Percentiles rank a stretch among this genome's conserved stretches.
Conservation (phyloP, 2,329 filamentous ascomycete genomes). For the Cladophialophora yegresii region DNA sequence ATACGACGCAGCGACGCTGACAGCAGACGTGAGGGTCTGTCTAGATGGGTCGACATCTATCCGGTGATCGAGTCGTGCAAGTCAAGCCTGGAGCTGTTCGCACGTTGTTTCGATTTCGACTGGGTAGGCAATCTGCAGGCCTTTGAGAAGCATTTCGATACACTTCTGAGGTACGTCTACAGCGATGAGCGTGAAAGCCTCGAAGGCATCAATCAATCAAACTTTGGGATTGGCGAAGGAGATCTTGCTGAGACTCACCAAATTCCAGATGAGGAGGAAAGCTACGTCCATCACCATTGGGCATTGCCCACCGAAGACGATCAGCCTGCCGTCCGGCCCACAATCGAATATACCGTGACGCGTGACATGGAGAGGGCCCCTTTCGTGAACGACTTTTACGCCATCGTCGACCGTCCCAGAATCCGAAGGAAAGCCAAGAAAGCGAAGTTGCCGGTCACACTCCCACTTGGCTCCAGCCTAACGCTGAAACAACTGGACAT, state of each 20-base stretch:
- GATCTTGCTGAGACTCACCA: conserved; percentile 17
- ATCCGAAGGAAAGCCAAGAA: background rate
- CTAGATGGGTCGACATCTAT: conserved; percentile 17
- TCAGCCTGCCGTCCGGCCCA: conserved; percentile 3
- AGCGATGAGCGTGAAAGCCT: conserved; percentile 4
- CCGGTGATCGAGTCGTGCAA: conserved; percentile 11
- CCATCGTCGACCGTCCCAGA: background rate
- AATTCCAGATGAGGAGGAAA: background rate
- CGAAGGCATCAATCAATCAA: background rate
- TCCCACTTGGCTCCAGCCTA: background rate
- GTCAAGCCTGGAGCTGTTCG: conserved; percentile 31
- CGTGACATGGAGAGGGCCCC: conserved; percentile 3
- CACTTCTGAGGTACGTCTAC: conserved; percentile 14
- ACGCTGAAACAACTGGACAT: conserved; percentile 18
- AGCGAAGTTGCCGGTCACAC: background rate
- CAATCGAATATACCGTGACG: conserved; percentile 20
- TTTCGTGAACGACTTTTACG: conserved; percentile 8
- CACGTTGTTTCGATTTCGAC: conserved; percentile 16
- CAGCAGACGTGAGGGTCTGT: conserved; percentile 3
- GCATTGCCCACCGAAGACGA: conserved; percentile 7
- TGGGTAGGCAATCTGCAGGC: conserved; percentile 14
- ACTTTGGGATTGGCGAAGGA: conserved; percentile 21
- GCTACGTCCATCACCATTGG: conserved; percentile 23
- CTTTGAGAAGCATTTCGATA: conserved; percentile 13
- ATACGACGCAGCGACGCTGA: conserved; percentile 10